These are phyloP conservation scores for Colletotrichum tanaceti DNA, from an alignment of 2,329 filamentous ascomycete genomes.

Conservation along the genomic window DNA sequence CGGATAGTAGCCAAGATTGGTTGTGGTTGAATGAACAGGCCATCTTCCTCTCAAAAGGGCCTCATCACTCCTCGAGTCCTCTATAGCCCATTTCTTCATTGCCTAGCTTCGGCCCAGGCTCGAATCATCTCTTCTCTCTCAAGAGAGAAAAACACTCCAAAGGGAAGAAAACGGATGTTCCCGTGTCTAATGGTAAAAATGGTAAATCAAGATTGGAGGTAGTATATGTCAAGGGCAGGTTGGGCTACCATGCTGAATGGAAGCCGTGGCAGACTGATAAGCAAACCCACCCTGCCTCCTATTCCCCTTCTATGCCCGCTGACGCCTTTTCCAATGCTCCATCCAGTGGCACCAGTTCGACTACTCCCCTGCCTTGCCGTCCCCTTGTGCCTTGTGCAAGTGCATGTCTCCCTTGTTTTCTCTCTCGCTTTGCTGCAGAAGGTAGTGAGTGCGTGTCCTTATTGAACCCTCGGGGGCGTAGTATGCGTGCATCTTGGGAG, in stretches of 20 bases:
- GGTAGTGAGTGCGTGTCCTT: background rate
- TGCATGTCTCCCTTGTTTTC: no score
- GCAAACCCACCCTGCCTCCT: background rate
- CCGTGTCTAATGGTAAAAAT: conserved; percentile 14
- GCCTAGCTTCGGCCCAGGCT: background rate
- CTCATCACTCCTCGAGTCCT: background rate
- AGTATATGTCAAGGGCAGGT: background rate
- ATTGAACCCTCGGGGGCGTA: background rate
- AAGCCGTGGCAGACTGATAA: conserved; percentile 8
- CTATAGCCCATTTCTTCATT: background rate
- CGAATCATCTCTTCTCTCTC: no score
- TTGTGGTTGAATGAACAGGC: background rate
- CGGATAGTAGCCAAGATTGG: background rate
- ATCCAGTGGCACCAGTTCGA: background rate
- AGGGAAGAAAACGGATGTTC: background rate
- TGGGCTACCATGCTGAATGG: background rate
- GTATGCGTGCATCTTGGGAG: background rate
- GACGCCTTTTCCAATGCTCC: conserved; percentile 32
- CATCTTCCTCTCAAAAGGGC: background rate
- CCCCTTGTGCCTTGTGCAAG: background rate
- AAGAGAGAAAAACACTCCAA: no score
- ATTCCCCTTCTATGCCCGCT: conserved; percentile 25
- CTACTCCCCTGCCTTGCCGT: background rate
- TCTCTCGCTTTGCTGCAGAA: background rate
- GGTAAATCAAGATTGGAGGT: conserved; percentile 5